Evolutionary conservation across 305 asterid species (phyloP).

Genomic region (Solanum aculeatissimum): DNA sequence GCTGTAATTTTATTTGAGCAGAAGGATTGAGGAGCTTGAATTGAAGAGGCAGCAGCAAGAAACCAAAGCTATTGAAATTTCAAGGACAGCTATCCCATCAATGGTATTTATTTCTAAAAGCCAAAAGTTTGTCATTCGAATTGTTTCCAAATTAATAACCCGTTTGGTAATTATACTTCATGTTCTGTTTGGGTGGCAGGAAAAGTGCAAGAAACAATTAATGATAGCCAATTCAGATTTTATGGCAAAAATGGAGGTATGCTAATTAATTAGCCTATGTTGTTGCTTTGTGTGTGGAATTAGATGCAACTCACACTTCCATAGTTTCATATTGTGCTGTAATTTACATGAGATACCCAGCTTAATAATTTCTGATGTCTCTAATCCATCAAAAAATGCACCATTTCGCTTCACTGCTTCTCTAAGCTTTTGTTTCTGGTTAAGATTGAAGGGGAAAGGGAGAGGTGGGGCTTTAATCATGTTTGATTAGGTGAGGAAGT

Average conservation of each 20-base stretch:
- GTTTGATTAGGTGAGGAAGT: neutral
- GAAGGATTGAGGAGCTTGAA: slow-evolving; percentile 45
- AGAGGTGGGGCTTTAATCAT: neutral
- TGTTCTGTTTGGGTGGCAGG: slow-evolving; percentile 32
- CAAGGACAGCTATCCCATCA: slow-evolving; percentile 26
- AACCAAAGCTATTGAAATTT: slow-evolving; percentile 22
- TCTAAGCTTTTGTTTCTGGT: neutral
- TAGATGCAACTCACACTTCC: neutral
- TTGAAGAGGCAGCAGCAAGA: slow-evolving; percentile 25
- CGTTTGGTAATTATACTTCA: neutral
- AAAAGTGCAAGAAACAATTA: slow-evolving; percentile 48
- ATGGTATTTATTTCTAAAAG: slow-evolving; percentile 24
- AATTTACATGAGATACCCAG: neutral
- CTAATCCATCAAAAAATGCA: neutral
- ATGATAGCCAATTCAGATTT: slow-evolving; percentile 39
- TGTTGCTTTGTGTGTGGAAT: neutral
- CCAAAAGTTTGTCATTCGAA: neutral
- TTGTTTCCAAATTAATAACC: neutral
- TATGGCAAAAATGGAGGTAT: slow-evolving; percentile 68
- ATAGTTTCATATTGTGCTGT: neutral
- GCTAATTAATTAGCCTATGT: neutral
- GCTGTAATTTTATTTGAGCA: slow-evolving; percentile 9
- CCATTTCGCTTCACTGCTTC: neutral
- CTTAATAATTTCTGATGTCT: neutral
- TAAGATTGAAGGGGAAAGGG: neutral